phyloP scores from a whole-genome alignment of 495 filamentous ascomycete genomes.

The Aspergillus asperescens region DNA sequence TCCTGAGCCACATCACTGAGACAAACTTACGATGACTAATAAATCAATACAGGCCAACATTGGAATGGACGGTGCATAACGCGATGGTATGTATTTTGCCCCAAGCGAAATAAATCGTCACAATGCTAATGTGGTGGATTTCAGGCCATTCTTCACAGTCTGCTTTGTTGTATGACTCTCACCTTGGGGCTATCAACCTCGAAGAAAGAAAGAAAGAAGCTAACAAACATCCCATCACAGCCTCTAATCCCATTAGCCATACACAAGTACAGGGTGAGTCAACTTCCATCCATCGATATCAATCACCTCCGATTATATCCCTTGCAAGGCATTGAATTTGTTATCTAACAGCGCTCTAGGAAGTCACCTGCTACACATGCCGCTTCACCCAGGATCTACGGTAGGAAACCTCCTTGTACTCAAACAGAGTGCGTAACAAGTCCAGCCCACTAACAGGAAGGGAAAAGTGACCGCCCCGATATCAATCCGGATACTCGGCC shows the following conservation, averaged over 20 bases:
- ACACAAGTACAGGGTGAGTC: constrained; percentile 46
- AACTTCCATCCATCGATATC: neutral
- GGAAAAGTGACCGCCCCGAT: constrained; percentile 39
- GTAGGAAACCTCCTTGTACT: constrained; percentile 24
- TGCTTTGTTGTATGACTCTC: constrained; percentile 46
- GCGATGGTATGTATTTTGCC: constrained; percentile 41
- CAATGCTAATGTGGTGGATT: constrained; percentile 12
- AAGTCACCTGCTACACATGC: constrained; percentile 50
- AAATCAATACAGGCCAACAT: constrained; percentile 37
- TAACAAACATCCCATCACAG: constrained; percentile 23
- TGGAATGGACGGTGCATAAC: constrained; percentile 50
- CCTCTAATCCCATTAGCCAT: constrained; percentile 46
- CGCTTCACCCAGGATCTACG: constrained; percentile 49
- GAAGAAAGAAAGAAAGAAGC: neutral
- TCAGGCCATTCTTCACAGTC: constrained; percentile 50
- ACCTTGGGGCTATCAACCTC: neutral
- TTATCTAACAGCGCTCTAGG: constrained; percentile 30
- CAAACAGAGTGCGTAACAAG: too few species aligned
- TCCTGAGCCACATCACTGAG: neutral
- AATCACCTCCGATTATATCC: too few species aligned
- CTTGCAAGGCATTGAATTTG: too few species aligned
- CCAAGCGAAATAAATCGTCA: neutral
- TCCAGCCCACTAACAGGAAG: constrained; percentile 17
- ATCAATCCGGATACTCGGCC: constrained; percentile 42
- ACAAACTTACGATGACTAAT: constrained; percentile 23